A percentile compares a stretch with the other conserved stretches of the same genome.
Conservation (phyloP, 1,284 basidiomycete genomes). For the Ceratobasidium sp. region DNA sequence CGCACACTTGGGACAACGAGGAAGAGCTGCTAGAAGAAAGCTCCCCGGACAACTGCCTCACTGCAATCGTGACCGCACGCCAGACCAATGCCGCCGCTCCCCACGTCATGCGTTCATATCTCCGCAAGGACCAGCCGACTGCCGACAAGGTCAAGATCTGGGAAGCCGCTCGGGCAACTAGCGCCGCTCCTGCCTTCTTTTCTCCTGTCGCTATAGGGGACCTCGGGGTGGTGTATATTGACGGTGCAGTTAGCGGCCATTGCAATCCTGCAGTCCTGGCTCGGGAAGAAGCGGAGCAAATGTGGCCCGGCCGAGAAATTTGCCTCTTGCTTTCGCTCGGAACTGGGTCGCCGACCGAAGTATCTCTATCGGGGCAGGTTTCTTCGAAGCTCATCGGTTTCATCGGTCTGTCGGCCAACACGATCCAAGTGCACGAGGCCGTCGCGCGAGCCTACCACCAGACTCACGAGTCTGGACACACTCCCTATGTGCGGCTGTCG, state of each 20-base stretch:
- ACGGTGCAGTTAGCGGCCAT: slow-evolving; percentile 31
- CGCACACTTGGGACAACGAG: slow-evolving; percentile 15
- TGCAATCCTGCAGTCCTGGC: slow-evolving; percentile 27
- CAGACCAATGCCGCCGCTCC: slow-evolving; percentile 14
- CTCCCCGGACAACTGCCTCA: background rate
- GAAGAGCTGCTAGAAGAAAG: slow-evolving; percentile 10
- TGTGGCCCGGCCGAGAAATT: slow-evolving; percentile 32
- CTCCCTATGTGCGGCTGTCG: slow-evolving; percentile 18
- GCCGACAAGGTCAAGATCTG: slow-evolving; percentile 32
- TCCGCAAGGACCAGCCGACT: slow-evolving; percentile 5
- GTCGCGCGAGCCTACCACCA: slow-evolving; percentile 4
- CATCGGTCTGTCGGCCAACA: slow-evolving; percentile 17
- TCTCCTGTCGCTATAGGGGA: slow-evolving; percentile 1
- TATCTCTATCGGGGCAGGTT: slow-evolving; percentile 7
- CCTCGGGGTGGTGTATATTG: slow-evolving; percentile 5
- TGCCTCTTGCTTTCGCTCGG: slow-evolving; percentile 29
- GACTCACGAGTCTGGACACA: background rate
- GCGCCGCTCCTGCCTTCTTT: slow-evolving; percentile 32
- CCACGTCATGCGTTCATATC: slow-evolving; percentile 33
- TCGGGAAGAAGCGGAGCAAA: slow-evolving; percentile 12
- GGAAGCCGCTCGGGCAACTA: slow-evolving; percentile 39
- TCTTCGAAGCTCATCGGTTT: slow-evolving; percentile 19
- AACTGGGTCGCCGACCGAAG: slow-evolving; percentile 23
- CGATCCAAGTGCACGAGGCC: slow-evolving; percentile 27
- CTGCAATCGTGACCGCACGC: slow-evolving; percentile 31